These are phyloP conservation scores for Xylaria venustula DNA, from an alignment of 495 filamentous ascomycete genomes.

Conservation along the genomic window DNA sequence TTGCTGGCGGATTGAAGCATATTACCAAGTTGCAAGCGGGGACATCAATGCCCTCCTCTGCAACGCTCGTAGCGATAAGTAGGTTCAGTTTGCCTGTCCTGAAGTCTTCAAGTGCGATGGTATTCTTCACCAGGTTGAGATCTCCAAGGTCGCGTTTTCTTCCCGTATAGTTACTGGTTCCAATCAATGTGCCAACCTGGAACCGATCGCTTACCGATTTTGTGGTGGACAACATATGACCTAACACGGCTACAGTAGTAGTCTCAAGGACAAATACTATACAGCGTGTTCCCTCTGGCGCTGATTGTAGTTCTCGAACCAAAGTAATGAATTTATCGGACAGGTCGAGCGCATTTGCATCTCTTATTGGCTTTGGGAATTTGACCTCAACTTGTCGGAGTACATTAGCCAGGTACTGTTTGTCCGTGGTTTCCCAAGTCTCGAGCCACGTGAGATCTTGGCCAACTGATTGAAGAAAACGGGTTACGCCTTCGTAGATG, in stretches of 20 bases:
- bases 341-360: conserved; percentile 25
- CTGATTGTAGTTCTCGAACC: conserved; percentile 50
- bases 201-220: conserved; percentile 58
- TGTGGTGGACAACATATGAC: conserved; percentile 62
- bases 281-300: conserved; percentile 55
- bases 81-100: conserved; percentile 69
- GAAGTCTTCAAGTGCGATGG: conserved; percentile 65
- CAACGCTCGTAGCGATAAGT: conserved; percentile 76
- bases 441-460: conserved; percentile 31
- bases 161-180: conserved; percentile 55
- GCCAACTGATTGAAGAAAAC: conserved; percentile 39
- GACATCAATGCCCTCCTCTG: conserved; percentile 93
- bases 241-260: conserved; percentile 65
- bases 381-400: conserved; percentile 46
- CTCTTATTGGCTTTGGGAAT: conserved; percentile 20
- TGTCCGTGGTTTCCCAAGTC: conserved; percentile 51
- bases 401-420: conserved; percentile 56
- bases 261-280: conserved; percentile 80
- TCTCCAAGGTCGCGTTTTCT: conserved; percentile 59
- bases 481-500: conserved; percentile 55
- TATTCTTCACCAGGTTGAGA: conserved; percentile 53
- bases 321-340: conserved; percentile 57
- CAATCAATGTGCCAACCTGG: conserved; percentile 65
- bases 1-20: conserved; percentile 75
- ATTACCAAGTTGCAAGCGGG: conserved; percentile 81